Conservation (phyloP, 2,329 filamentous ascomycete genomes). For the Monosporascus sp. region DNA sequence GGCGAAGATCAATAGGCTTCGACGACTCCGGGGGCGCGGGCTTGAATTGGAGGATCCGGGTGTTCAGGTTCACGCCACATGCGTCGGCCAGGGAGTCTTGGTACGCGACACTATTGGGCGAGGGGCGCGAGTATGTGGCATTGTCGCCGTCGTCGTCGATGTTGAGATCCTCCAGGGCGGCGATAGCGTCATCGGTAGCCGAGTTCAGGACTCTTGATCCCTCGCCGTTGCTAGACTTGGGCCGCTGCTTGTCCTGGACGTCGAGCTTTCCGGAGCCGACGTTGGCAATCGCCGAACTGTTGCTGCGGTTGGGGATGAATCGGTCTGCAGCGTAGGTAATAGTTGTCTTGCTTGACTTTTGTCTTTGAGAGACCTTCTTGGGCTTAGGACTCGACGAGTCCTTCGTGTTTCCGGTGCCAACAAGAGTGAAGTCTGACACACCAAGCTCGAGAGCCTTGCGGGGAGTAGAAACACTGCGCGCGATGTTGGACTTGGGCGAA, state of each 20-base stretch:
- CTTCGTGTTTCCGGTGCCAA: slow-evolving; percentile 68
- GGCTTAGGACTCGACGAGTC: slow-evolving; percentile 50
- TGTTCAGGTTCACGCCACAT: slow-evolving; percentile 89
- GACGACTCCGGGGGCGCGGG: slow-evolving; percentile 96
- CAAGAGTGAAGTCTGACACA: slow-evolving; percentile 87
- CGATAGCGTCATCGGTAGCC: slow-evolving; percentile 73
- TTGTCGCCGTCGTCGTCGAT: slow-evolving; percentile 68
- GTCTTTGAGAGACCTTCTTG: slow-evolving; percentile 47
- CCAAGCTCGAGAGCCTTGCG: slow-evolving; percentile 81
- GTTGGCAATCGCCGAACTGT: slow-evolving; percentile 83
- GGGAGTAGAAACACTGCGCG: slow-evolving; percentile 66
- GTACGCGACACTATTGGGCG: slow-evolving; percentile 84
- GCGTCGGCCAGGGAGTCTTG: slow-evolving; percentile 86
- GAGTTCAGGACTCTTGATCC: slow-evolving; percentile 72
- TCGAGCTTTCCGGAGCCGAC: slow-evolving; percentile 80
- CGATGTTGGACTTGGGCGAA: slow-evolving; percentile 96
- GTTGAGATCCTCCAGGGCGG: slow-evolving; percentile 74
- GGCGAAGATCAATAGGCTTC: slow-evolving; percentile 93
- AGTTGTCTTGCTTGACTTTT: slow-evolving; percentile 67
- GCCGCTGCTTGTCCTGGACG: slow-evolving; percentile 59
- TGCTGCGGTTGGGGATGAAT: slow-evolving; percentile 90
- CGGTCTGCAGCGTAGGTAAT: slow-evolving; percentile 78
- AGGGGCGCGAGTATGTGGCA: slow-evolving; percentile 67
- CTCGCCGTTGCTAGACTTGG: slow-evolving; percentile 66
- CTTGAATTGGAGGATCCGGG: slow-evolving; percentile 97